Percentiles rank a stretch among this genome's conserved stretches.
phyloP scores from a whole-genome alignment of 2,329 filamentous ascomycete genomes.

The Hypoxylon sp. region DNA sequence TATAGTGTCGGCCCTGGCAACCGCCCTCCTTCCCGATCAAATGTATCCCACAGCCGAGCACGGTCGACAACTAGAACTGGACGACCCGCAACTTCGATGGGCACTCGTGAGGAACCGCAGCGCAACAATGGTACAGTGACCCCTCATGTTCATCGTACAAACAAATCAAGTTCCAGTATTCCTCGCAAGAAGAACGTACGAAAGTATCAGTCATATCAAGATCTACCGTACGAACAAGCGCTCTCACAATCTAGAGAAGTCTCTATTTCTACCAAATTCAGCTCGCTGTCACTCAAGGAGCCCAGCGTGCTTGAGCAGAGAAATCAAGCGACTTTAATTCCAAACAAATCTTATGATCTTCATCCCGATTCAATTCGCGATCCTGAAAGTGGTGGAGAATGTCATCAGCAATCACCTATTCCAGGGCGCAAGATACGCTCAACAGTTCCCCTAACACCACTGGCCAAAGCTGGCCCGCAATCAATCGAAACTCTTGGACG shows the following conservation, averaged over 20 bases:
- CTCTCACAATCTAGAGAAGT: conserved; percentile 55
- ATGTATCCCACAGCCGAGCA: conserved; percentile 44
- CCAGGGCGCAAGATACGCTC: conserved; percentile 29
- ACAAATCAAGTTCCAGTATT: conserved; percentile 28
- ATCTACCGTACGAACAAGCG: conserved; percentile 37
- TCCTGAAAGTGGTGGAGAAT: conserved; percentile 7
- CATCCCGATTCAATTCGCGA: conserved; percentile 48
- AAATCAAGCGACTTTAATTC: conserved; percentile 62
- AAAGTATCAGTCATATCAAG: conserved; percentile 46
- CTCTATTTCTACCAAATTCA: conserved; percentile 57
- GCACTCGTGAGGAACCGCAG: conserved; percentile 44
- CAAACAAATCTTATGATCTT: conserved; percentile 43
- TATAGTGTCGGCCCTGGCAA: conserved; percentile 53
- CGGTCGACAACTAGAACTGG: conserved; percentile 47
- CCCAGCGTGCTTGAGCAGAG: conserved; percentile 44
- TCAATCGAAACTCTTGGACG: conserved; percentile 47
- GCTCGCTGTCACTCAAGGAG: conserved; percentile 56
- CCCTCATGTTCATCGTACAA: conserved; percentile 35
- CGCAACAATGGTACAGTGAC: conserved; percentile 56
- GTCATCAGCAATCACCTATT: conserved; percentile 24
- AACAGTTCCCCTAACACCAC: conserved; percentile 53
- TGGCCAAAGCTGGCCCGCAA: conserved; percentile 40
- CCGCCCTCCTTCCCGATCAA: conserved; percentile 51
- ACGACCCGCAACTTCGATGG: conserved; percentile 50
- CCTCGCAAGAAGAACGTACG: conserved; percentile 43